phyloP scores from a whole-genome alignment of 371 early-diverging fungal species.

The Mortierella sp. region DNA sequence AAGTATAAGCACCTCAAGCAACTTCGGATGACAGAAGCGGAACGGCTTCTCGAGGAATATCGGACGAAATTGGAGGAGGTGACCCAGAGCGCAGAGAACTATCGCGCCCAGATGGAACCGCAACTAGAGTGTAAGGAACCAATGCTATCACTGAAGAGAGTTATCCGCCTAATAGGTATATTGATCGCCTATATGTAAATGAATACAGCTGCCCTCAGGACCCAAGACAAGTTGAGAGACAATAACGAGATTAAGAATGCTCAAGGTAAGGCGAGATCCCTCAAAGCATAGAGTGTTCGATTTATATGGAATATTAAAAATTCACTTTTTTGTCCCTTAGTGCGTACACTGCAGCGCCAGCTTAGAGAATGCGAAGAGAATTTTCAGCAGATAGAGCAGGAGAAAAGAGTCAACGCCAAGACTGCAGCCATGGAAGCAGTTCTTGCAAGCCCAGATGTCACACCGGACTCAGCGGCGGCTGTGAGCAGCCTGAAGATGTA shows the following conservation, averaged over 20 bases:
- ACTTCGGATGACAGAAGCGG: constrained; percentile 43
- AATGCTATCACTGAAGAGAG: too few species aligned
- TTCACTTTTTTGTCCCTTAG: constrained; percentile 1
- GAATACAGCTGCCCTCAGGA: constrained; percentile 33
- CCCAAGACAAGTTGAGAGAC: constrained; percentile 34
- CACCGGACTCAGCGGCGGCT: constrained; percentile 9
- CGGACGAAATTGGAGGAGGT: constrained; percentile 34
- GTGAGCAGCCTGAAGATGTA: constrained; percentile 30
- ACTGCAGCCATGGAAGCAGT: constrained; percentile 25
- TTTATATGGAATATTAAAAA: too few species aligned
- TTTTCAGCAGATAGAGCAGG: constrained; percentile 25
- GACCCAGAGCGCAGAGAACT: constrained; percentile 34
- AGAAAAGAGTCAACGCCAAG: constrained; percentile 28
- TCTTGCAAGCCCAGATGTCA: constrained; percentile 40
- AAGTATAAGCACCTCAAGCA: constrained; percentile 36
- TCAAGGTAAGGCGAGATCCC: constrained; percentile 30
- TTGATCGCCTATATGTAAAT: background rate
- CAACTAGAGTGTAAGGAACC: constrained; percentile 35
- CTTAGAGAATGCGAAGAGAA: constrained; percentile 30
- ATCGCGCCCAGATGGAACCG: constrained; percentile 38
- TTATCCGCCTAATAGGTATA: too few species aligned
- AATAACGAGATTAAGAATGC: constrained; percentile 35
- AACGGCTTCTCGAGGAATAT: constrained; percentile 33
- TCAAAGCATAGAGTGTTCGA: too few species aligned
- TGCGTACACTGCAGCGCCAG: constrained; percentile 43